These are phyloP conservation scores for Edaphochlamys debaryana DNA, from an alignment of 139 green algal species.

Conservation along the genomic window DNA sequence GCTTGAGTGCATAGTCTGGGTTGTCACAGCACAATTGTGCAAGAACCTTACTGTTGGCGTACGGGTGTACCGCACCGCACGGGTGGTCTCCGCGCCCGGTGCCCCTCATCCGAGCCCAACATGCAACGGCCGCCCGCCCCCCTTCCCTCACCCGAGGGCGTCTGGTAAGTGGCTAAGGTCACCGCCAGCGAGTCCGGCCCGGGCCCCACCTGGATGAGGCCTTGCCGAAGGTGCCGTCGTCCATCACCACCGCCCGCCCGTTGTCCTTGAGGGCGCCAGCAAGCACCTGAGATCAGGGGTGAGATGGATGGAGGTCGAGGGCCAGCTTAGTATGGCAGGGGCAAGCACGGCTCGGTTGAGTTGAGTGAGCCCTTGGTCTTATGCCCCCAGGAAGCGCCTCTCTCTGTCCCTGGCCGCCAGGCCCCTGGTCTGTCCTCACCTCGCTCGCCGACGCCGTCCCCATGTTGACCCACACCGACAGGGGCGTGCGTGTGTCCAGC, in stretches of 20 bases:
- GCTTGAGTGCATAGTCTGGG: too few species aligned
- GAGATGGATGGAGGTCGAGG: too few species aligned
- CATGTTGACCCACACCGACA: constrained; percentile 93
- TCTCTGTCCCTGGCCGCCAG: too few species aligned
- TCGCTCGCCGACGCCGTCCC: constrained; percentile 95
- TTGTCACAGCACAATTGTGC: too few species aligned
- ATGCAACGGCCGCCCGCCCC: background rate
- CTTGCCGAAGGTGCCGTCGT: constrained; percentile 95
- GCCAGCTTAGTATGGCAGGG: too few species aligned
- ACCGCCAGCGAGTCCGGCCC: constrained; percentile 91
- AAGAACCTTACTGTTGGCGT: too few species aligned
- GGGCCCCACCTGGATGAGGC: constrained; percentile 97
- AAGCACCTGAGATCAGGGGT: constrained; percentile 92
- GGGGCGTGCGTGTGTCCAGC: constrained; percentile 66
- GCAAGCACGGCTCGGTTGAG: too few species aligned
- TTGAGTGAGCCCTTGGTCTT: too few species aligned
- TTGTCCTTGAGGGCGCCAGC: constrained; percentile 95
- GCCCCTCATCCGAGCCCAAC: too few species aligned
- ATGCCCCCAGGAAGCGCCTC: too few species aligned
- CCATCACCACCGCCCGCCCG: constrained; percentile 73
- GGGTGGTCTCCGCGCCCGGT: too few species aligned
- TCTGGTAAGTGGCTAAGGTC: constrained; percentile 88
- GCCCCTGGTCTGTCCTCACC: constrained; percentile 78
- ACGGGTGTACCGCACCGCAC: too few species aligned
- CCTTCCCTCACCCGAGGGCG: constrained; percentile 15